A percentile compares a stretch with the other conserved stretches of the same genome.
Conservation (phyloP, 2,329 filamentous ascomycete species). For the Exophiala bonariae region DNA sequence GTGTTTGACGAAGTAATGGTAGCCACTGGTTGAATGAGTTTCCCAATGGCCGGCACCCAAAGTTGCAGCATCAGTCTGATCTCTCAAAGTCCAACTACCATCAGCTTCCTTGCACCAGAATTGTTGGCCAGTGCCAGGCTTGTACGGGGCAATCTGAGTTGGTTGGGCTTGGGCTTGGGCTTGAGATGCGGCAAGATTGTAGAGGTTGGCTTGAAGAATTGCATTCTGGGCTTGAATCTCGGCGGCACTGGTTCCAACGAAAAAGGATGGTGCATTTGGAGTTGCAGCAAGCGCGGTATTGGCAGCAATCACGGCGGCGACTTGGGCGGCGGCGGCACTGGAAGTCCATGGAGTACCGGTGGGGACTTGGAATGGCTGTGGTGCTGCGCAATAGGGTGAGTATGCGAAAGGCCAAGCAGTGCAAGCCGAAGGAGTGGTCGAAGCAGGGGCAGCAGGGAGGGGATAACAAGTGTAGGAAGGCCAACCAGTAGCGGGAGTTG, state of each 20-base stretch:
- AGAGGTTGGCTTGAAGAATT: conserved; percentile 27
- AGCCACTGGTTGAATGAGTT: conserved; percentile 25
- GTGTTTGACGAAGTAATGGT: conserved; percentile 27
- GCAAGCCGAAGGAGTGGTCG: conserved; percentile 6
- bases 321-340: conserved; percentile 20
- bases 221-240: conserved; percentile 34
- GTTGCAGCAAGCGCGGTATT: conserved; percentile 24
- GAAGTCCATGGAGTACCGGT: conserved; percentile 12
- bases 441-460: conserved; percentile 16
- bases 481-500: conserved; percentile 24
- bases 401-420: conserved; percentile 15
- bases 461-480: conserved; percentile 24
- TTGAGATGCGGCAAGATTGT: conserved; percentile 20
- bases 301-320: conserved; percentile 24
- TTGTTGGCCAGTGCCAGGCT: conserved; percentile 31
- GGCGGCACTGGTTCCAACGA: conserved; percentile 25
- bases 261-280: conserved; percentile 26
- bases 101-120: conserved; percentile 39
- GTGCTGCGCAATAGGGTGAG: conserved; percentile 26
- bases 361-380: conserved; percentile 6
- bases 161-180: conserved; percentile 14
- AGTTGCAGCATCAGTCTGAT: conserved; percentile 26
- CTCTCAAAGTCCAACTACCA: conserved; percentile 35
- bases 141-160: conserved; percentile 33
- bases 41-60: conserved; percentile 29